A percentile compares a stretch with the other conserved stretches of the same genome.
phyloP scores from a whole-genome alignment of 2,329 filamentous ascomycete species.

The Beauveria sp. region DNA sequence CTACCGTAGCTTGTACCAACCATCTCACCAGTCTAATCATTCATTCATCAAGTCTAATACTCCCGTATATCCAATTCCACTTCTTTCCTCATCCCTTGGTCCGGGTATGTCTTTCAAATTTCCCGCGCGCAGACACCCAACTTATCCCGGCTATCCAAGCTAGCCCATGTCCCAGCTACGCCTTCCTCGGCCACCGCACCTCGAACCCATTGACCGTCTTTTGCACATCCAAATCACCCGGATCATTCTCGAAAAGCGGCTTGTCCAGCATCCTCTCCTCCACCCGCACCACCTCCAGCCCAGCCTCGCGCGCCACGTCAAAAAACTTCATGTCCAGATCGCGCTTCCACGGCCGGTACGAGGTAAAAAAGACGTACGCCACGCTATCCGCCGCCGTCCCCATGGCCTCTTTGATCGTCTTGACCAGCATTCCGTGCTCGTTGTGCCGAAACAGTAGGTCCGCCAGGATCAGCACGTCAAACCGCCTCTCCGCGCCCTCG shows the following conservation, averaged over 20 bases:
- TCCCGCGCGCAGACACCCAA: too few species aligned
- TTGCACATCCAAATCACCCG: constrained; percentile 71
- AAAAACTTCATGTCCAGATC: constrained; percentile 85
- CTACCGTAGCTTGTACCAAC: too few species aligned
- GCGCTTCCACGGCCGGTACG: constrained; percentile 84
- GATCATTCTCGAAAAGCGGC: constrained; percentile 84
- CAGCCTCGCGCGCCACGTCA: constrained; percentile 60
- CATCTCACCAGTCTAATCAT: too few species aligned
- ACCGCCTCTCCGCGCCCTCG: constrained; percentile 32
- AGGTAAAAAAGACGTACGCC: constrained; percentile 88
- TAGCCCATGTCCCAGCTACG: constrained; percentile 11
- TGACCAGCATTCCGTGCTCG: constrained; percentile 71
- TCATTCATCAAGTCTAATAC: too few species aligned
- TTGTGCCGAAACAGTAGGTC: constrained; percentile 88
- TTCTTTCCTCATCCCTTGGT: too few species aligned
- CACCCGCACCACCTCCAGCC: constrained; percentile 71
- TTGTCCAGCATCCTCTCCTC: constrained; percentile 75
- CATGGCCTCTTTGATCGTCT: constrained; percentile 62
- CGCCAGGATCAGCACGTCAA: constrained; percentile 78
- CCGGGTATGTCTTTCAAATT: too few species aligned
- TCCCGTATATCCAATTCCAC: too few species aligned
- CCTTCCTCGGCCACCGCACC: constrained; percentile 52
- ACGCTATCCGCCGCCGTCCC: constrained; percentile 44
- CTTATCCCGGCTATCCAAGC: too few species aligned
- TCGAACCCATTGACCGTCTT: constrained; percentile 77